phyloP scores from a whole-genome alignment of 495 filamentous ascomycete species.

The Hypoxylon intermedium region DNA sequence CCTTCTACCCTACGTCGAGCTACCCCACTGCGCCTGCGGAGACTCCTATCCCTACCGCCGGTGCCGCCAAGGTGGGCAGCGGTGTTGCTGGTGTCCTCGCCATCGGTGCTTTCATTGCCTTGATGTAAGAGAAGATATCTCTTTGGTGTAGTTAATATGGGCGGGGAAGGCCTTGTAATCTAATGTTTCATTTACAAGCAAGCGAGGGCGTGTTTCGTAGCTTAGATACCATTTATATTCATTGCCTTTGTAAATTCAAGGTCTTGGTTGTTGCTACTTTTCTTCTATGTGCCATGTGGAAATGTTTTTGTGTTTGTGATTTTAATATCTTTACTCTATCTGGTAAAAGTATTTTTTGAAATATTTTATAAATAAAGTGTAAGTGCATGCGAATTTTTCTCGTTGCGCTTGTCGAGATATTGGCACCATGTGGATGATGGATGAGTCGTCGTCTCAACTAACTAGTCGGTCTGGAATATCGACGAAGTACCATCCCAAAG shows the following conservation, averaged over 20 bases:
- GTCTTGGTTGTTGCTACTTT: conserved; percentile 24
- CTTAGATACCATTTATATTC: conserved; percentile 40
- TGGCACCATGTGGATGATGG: too few species aligned
- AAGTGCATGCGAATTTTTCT: too few species aligned
- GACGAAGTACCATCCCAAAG: too few species aligned
- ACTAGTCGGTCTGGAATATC: too few species aligned
- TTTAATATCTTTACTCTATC: too few species aligned
- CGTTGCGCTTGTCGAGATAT: too few species aligned
- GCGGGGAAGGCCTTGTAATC: conserved; percentile 26
- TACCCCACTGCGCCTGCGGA: conserved; percentile 27
- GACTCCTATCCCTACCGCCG: conserved; percentile 36
- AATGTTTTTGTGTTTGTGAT: not conserved
- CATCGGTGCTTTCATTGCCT: conserved; percentile 31
- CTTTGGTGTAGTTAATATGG: conserved; percentile 12
- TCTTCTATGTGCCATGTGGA: not conserved
- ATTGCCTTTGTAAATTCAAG: conserved; percentile 36
- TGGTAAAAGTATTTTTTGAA: too few species aligned
- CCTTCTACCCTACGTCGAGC: conserved; percentile 11
- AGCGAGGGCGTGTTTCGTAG: conserved; percentile 31
- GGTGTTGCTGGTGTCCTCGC: conserved; percentile 38
- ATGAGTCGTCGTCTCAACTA: too few species aligned
- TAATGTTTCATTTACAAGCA: conserved; percentile 39
- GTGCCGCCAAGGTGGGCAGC: conserved; percentile 38
- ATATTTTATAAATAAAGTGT: too few species aligned
- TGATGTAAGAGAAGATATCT: conserved; percentile 27